Evolutionary conservation across 2,329 filamentous ascomycete genomes (phyloP).

Genomic region (Diaporthe amygdali): DNA sequence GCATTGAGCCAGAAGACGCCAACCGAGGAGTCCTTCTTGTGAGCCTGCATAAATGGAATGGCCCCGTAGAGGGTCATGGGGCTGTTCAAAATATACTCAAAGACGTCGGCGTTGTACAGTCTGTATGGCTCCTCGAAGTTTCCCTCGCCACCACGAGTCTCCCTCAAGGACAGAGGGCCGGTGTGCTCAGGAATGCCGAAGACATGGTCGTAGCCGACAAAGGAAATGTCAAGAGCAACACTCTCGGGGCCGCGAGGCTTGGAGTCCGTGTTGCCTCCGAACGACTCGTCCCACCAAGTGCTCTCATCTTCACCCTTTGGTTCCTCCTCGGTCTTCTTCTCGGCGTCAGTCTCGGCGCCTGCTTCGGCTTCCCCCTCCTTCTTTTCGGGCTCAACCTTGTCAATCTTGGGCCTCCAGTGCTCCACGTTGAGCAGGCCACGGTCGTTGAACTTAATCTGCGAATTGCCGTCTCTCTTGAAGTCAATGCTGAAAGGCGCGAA

Average conservation of each 20-base stretch:
- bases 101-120: slow-evolving; percentile 95
- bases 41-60: slow-evolving; percentile 97
- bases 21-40: slow-evolving; percentile 90
- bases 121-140: slow-evolving; percentile 90
- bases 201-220: slow-evolving; percentile 89
- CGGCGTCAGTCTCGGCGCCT: slow-evolving; percentile 48
- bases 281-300: slow-evolving; percentile 98
- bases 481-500: slow-evolving; percentile 85
- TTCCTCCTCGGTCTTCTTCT: slow-evolving; percentile 36
- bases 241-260: slow-evolving; percentile 97
- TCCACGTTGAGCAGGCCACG: slow-evolving; percentile 91
- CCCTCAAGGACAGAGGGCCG: slow-evolving; percentile 83
- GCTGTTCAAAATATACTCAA: slow-evolving; percentile 96
- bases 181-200: slow-evolving; percentile 95
- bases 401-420: slow-evolving; percentile 90
- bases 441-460: slow-evolving; percentile 88
- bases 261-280: slow-evolving; percentile 92
- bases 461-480: slow-evolving; percentile 82
- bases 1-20: slow-evolving; percentile 98
- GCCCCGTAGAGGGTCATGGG: slow-evolving; percentile 98
- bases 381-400: slow-evolving; percentile 58
- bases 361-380: slow-evolving; percentile 52
- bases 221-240: slow-evolving; percentile 87
- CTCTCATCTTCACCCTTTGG: slow-evolving; percentile 72
- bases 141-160: slow-evolving; percentile 86